These are phyloP conservation scores for Endocarpon pusillum DNA, from an alignment of 495 filamentous ascomycete genomes.

Conservation along the genomic window DNA sequence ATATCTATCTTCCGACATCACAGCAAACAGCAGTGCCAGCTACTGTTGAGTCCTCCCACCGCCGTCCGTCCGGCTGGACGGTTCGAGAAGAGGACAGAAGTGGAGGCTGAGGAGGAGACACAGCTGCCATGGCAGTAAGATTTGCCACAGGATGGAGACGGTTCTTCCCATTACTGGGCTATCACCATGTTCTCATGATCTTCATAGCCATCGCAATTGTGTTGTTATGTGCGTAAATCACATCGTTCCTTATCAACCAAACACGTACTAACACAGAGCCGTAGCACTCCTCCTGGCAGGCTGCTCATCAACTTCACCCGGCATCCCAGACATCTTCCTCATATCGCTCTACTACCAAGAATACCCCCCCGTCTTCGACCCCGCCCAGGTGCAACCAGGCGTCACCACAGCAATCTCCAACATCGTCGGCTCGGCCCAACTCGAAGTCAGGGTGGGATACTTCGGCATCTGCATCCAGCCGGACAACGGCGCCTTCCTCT, in stretches of 20 bases:
- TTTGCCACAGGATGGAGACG: conserved; percentile 32
- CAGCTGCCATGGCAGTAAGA: conserved; percentile 15
- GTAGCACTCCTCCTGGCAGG: conserved; percentile 49
- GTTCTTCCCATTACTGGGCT: conserved; percentile 86
- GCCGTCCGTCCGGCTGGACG: background rate
- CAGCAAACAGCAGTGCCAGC: too few species aligned
- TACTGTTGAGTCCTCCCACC: background rate
- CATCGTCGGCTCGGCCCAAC: conserved; percentile 42
- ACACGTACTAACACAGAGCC: conserved; percentile 8
- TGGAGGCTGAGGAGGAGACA: background rate
- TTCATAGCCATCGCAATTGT: conserved; percentile 88
- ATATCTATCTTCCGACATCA: too few species aligned
- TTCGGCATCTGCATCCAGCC: conserved; percentile 53
- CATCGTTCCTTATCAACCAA: background rate
- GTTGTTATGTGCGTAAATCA: conserved; percentile 60
- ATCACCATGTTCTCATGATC: conserved; percentile 98
- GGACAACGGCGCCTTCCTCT: conserved; percentile 44
- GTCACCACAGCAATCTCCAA: conserved; percentile 51
- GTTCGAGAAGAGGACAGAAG: background rate
- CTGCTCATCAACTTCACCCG: conserved; percentile 50
- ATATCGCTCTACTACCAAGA: conserved; percentile 52
- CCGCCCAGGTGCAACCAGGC: conserved; percentile 69
- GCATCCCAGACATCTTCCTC: conserved; percentile 52
- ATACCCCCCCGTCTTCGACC: conserved; percentile 43
- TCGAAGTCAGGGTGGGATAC: conserved; percentile 56